phyloP scores from a whole-genome alignment of 139 green algal species.

The Chlorella sorokiniana region DNA sequence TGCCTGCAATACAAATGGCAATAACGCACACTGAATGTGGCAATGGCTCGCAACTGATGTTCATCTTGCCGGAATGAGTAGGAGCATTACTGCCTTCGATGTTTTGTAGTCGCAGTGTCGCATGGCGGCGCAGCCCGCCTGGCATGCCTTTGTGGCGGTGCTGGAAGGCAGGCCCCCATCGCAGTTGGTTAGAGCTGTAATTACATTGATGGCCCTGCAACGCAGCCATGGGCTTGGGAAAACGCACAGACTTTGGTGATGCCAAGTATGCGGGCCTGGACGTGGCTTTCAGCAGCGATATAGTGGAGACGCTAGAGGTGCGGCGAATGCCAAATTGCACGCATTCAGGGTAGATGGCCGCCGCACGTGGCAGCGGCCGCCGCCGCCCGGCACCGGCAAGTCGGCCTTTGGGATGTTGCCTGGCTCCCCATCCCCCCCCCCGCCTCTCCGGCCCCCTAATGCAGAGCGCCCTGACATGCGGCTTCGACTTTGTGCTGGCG shows the following conservation, averaged over 20 bases:
- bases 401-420: neutral
- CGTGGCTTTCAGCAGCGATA: conserved; percentile 59
- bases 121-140: no score
- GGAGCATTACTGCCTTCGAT: no score
- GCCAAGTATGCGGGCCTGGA: conserved; percentile 84
- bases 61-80: no score
- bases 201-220: no score
- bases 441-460: no score
- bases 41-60: no score
- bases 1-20: no score
- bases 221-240: conserved; percentile 90
- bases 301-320: conserved; percentile 70
- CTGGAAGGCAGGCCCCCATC: no score
- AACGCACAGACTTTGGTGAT: conserved; percentile 85
- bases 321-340: neutral
- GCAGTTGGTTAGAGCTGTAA: no score
- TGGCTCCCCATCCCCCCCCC: neutral
- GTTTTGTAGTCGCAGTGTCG: no score
- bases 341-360: neutral
- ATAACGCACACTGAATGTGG: no score
- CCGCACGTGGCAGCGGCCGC: neutral
- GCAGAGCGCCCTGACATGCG: conserved; percentile 68
- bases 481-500: conserved; percentile 92
- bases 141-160: no score
- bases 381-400: neutral